Evolutionary conservation across 345 rosid species (phyloP).

Genomic region (Ricinus communis): DNA sequence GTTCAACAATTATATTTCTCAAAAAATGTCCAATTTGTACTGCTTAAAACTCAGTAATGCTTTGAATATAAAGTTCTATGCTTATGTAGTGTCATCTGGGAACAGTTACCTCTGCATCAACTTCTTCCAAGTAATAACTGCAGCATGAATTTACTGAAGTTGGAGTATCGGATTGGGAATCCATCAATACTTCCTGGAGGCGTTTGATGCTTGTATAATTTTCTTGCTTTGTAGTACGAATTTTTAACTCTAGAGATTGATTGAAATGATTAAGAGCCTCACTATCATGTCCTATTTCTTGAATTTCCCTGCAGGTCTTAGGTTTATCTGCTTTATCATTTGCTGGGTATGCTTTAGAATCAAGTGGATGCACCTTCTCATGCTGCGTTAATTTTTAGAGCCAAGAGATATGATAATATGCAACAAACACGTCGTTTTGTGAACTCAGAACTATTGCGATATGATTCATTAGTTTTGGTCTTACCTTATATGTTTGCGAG

Average conservation of each 20-base stretch:
- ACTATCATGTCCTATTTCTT: constrained; percentile 15
- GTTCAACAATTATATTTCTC: constrained; percentile 8
- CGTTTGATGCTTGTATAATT: constrained; percentile 36
- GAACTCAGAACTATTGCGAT: not conserved
- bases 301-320: constrained; percentile 12
- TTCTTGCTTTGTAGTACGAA: constrained; percentile 22
- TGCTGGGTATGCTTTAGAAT: constrained; percentile 27
- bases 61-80: not conserved
- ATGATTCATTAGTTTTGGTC: constrained; percentile 1
- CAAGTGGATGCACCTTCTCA: constrained; percentile 48
- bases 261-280: constrained; percentile 24
- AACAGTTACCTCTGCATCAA: constrained; percentile 41
- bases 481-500: constrained; percentile 29
- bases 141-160: constrained; percentile 26
- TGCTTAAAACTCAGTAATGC: not conserved
- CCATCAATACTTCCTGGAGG: constrained; percentile 61
- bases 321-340: constrained; percentile 14
- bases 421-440: not conserved
- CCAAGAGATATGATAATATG: not conserved
- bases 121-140: constrained; percentile 28
- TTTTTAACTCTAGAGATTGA: constrained; percentile 23
- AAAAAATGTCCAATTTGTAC: not conserved
- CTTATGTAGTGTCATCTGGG: constrained; percentile 2
- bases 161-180: constrained; percentile 50
- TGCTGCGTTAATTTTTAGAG: constrained; percentile 38